phyloP scores from a whole-genome alignment of 2,329 filamentous ascomycete species.

The Colletotrichum sp. region DNA sequence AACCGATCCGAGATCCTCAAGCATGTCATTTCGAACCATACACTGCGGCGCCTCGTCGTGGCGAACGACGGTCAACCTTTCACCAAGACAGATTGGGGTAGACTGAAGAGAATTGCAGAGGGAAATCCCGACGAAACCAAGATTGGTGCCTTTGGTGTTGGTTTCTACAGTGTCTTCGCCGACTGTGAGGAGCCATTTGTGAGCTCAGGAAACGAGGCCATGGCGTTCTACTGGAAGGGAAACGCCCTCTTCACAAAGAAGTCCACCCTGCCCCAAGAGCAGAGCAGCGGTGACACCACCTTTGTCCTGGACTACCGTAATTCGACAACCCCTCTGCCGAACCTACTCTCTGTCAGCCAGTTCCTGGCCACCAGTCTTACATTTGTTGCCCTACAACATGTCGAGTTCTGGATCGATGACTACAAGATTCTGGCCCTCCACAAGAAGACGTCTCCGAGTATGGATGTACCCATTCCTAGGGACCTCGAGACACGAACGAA shows the following conservation, averaged over 20 bases:
- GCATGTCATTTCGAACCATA: slow-evolving; percentile 85
- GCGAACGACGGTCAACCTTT: slow-evolving; percentile 93
- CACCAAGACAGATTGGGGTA: slow-evolving; percentile 87
- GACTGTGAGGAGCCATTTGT: slow-evolving; percentile 98
- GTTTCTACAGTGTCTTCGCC: slow-evolving; percentile 98
- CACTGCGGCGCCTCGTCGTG: slow-evolving; percentile 84
- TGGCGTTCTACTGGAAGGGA: slow-evolving; percentile 99
- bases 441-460: slow-evolving; percentile 85
- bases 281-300: slow-evolving; percentile 76
- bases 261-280: slow-evolving; percentile 72
- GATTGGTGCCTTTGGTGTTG: slow-evolving; percentile 97
- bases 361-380: slow-evolving; percentile 95
- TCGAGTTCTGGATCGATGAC: slow-evolving; percentile 91
- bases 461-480: slow-evolving; percentile 73
- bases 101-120: slow-evolving; percentile 96
- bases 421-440: slow-evolving; percentile 78
- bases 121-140: slow-evolving; percentile 99
- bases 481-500: slow-evolving; percentile 84
- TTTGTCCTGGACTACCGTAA: slow-evolving; percentile 96
- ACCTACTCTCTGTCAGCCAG: slow-evolving; percentile 84
- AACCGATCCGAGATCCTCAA: slow-evolving; percentile 77
- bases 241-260: slow-evolving; percentile 94
- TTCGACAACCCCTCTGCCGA: slow-evolving; percentile 83
- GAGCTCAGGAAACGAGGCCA: slow-evolving; percentile 87
- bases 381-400: slow-evolving; percentile 86